Base-by-base conservation (phyloP, 2,329 filamentous ascomycete genomes). In the Cordyceps javanica region DNA sequence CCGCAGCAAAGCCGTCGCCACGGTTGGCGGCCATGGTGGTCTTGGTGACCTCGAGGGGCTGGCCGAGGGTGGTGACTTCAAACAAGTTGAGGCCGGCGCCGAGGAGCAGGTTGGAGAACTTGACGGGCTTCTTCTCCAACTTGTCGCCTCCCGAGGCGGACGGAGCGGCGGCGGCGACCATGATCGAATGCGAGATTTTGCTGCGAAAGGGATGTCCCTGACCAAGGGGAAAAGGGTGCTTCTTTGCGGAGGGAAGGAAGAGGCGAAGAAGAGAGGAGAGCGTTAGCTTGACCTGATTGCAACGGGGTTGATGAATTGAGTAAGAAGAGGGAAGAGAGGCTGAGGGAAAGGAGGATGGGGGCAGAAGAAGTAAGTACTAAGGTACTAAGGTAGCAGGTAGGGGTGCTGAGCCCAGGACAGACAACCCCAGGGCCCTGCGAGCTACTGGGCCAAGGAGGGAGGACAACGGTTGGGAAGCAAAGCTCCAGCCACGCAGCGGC, bases 21-120 rank as follows among this genome's bases (percentile, higher is more conserved):
- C 94, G 88, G 79, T 99, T 94, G 67, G 94, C 94, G 70, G 94
- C 94, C 91, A 99, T 97, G 75, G 94, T 97, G 70, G 94, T 99
- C 89, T 99, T 99, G 82, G 90, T 84, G 77, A 99, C 94, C 83
- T 99, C 94, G 75, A 99, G 83, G 66, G 94, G 94, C 84, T 95
- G 82, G 65, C 78, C 77, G 64, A 82, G 74, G 59, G 81, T 82
- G 63, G 80, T 83, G 71, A 88, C 81, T 86, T 97, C 92, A 75
- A 97, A 97, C 84, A 97, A 80, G 82, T 96, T 97, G 78, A 97
- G 84, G 67, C 91, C 90, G 72, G 90, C 90, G 71, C 92, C 92
- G 69, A 97, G 85, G 70, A 99, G 81, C 83, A 99, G 77, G 80
- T 99, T 99, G 81, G 91, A 96, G 83, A 97, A 97, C 86, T 97